Evolutionary conservation across 192 early-diverging fungal species (phyloP), one percentile per base, ranked within the genome.

Genomic region (Neocallimastix lanati): DNA sequence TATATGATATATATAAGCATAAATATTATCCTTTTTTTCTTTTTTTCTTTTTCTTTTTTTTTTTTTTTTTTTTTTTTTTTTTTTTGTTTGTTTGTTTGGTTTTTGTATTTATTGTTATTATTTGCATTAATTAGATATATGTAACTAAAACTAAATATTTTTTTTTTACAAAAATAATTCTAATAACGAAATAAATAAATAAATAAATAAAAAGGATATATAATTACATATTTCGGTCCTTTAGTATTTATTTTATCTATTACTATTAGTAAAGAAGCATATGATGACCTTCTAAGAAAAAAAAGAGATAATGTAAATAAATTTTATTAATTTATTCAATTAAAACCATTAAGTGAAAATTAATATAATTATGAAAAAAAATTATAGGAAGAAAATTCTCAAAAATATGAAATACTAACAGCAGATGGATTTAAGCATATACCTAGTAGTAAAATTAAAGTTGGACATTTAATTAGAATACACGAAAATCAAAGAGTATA

Each of bases 141-240:
- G n/a, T n/a, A n/a, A n/a, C n/a, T n/a, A n/a, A n/a, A n/a, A n/a
- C n/a, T n/a, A n/a, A n/a, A n/a, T n/a, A n/a, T n/a, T n/a, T n/a
- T n/a, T n/a, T n/a, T n/a, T n/a, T n/a, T n/a, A n/a, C n/a, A n/a
- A n/a, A n/a, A n/a, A n/a, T n/a, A n/a, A n/a, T n/a, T n/a, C n/a
- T n/a, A n/a, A n/a, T n/a, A n/a, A n/a, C n/a, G n/a, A n/a, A n/a
- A n/a, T n/a, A n/a, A n/a, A n/a, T n/a, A n/a, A n/a, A n/a, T n/a
- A n/a, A n/a, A n/a, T n/a, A n/a, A n/a, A n/a, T n/a, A n/a, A n/a
- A 11, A 33, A 33, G 93, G 94, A 16, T 96, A 95, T 79, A 86
- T 96, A 77, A 85, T 96, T 77, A 96, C 94, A 2, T 97, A 97
- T 80, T 91, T 98, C 29, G 96, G 93, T n/a, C 96, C 96, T 25